Conservation (phyloP, 768 basidiomycete genomes). For the Hysterangium stoloniferum region DNA sequence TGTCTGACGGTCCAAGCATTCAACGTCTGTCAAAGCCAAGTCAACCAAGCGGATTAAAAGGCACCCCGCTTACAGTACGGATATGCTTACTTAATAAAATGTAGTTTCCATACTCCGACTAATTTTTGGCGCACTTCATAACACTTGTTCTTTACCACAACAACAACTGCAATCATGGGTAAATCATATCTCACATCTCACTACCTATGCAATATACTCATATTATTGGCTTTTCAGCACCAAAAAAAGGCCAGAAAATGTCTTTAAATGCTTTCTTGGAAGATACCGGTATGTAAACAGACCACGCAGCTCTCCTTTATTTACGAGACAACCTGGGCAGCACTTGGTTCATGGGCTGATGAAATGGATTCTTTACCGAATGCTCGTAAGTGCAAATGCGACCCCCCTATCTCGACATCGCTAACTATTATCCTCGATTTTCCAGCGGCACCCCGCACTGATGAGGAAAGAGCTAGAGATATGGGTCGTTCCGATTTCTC, state of each 20-base stretch:
- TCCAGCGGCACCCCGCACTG: conserved; percentile 59
- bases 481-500: conserved; percentile 7
- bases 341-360: conserved; percentile 95
- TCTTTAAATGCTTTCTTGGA: conserved; percentile 89
- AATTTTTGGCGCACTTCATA: conserved; percentile 5
- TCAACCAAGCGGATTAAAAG: too few species aligned
- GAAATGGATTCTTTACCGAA: conserved; percentile 92
- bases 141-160: not conserved
- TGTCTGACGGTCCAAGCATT: too few species aligned
- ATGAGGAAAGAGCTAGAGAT: conserved; percentile 46
- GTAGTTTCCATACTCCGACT: conserved; percentile 5
- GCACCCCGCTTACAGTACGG: too few species aligned
- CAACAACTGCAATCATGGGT: conserved; percentile 8
- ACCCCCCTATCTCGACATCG: not conserved
- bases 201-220: not conserved
- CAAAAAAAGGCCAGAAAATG: conserved; percentile 91
- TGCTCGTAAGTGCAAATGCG: conserved; percentile 62
- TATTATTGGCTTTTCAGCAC: conserved; percentile 42
- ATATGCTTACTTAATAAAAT: conserved; percentile 3
- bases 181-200: not conserved
- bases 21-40: too few species aligned
- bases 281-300: conserved; percentile 57
- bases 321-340: conserved; percentile 31
- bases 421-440: conserved; percentile 13
- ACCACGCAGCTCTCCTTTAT: conserved; percentile 13